Percentiles rank a stretch among this genome's conserved stretches.
Evolutionary conservation across 768 basidiomycete species (phyloP).

Genomic region (Mycena sanguinolenta): DNA sequence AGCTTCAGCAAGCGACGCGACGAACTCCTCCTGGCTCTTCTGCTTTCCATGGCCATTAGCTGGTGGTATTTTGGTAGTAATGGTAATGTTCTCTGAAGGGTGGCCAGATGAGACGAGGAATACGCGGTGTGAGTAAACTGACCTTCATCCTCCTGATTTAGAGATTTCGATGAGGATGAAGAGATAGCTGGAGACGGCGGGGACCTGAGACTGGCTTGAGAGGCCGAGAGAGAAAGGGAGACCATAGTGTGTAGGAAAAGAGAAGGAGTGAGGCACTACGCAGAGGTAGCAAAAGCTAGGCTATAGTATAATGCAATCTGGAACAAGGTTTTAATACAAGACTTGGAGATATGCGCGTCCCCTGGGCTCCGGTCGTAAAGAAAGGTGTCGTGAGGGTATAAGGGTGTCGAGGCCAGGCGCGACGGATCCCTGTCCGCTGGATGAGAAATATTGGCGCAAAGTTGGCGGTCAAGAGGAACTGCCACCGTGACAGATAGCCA

Average conservation of each 20-base stretch:
- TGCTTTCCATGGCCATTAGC: slow-evolving; percentile 63
- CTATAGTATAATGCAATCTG: slow-evolving; percentile 24
- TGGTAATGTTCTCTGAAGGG: slow-evolving; percentile 76
- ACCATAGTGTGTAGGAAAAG: slow-evolving; percentile 45
- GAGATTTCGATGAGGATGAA: slow-evolving; percentile 70
- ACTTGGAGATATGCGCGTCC: slow-evolving; percentile 36
- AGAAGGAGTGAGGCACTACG: slow-evolving; percentile 35
- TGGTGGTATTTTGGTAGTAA: slow-evolving; percentile 67
- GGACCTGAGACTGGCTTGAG: slow-evolving; percentile 50
- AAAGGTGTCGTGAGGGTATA: slow-evolving; percentile 39
- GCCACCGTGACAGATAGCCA: background rate
- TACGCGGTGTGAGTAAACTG: slow-evolving; percentile 37
- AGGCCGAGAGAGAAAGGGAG: slow-evolving; percentile 51
- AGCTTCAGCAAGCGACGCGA: slow-evolving; percentile 42
- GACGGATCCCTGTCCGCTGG: slow-evolving; percentile 35
- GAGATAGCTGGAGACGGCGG: slow-evolving; percentile 54
- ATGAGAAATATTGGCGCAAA: slow-evolving; percentile 19
- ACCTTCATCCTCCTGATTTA: slow-evolving; percentile 77
- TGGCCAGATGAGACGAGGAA: slow-evolving; percentile 29
- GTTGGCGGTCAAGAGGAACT: slow-evolving; percentile 1
- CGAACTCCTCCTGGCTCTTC: slow-evolving; percentile 84
- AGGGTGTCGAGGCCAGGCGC: slow-evolving; percentile 36
- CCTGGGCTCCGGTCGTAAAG: slow-evolving; percentile 36
- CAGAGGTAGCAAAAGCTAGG: slow-evolving; percentile 31
- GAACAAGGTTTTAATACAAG: slow-evolving; percentile 36